Percentiles rank a stretch among this genome's conserved stretches.
These are phyloP conservation scores for Malbranchea cinnamomea DNA, from an alignment of 2,329 filamentous ascomycete genomes.

Conservation along the genomic window DNA sequence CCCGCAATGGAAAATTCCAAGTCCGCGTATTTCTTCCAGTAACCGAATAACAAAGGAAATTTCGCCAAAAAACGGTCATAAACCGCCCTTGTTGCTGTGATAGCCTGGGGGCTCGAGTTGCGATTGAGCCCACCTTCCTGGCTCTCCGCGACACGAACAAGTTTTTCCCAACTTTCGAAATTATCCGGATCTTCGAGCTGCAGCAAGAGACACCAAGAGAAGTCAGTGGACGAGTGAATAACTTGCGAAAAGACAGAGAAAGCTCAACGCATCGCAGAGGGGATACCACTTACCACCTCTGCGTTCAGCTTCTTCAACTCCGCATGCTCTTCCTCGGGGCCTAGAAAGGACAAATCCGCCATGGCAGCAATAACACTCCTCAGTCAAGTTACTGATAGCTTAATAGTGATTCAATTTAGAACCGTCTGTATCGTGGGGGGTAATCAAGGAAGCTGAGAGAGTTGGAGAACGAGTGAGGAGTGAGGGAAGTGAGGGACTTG, in stretches of 20 bases:
- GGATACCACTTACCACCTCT: conserved; percentile 50
- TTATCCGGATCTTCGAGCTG: conserved; percentile 64
- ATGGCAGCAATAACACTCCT: conserved; percentile 39
- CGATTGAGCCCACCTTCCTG: conserved; percentile 89
- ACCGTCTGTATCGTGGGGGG: conserved; percentile 2
- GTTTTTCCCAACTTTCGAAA: conserved; percentile 89
- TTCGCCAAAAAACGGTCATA: conserved; percentile 91
- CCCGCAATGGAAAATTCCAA: conserved; percentile 94
- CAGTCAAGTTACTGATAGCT: too few relatives aligned
- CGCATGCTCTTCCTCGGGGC: conserved; percentile 64
- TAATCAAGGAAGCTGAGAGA: conserved; percentile 1
- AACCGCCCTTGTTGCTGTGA: conserved; percentile 69
- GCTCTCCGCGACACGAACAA: conserved; percentile 65
- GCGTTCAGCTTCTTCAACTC: conserved; percentile 65
- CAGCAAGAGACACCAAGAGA: conserved; percentile 3
- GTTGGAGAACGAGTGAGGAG: too few relatives aligned
- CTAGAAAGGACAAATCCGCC: conserved; percentile 60
- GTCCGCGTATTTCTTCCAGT: conserved; percentile 99
- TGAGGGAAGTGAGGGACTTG: conserved; percentile 5
- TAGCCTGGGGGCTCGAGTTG: conserved; percentile 89
- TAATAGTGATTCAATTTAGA: background rate
- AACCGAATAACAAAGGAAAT: conserved; percentile 90
- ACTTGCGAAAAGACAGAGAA: background rate
- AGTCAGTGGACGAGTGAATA: background rate
- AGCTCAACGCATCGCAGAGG: conserved; percentile 5